phyloP scores from a whole-genome alignment of 2,329 filamentous ascomycete species.

The Zasmidium citrigriseum region DNA sequence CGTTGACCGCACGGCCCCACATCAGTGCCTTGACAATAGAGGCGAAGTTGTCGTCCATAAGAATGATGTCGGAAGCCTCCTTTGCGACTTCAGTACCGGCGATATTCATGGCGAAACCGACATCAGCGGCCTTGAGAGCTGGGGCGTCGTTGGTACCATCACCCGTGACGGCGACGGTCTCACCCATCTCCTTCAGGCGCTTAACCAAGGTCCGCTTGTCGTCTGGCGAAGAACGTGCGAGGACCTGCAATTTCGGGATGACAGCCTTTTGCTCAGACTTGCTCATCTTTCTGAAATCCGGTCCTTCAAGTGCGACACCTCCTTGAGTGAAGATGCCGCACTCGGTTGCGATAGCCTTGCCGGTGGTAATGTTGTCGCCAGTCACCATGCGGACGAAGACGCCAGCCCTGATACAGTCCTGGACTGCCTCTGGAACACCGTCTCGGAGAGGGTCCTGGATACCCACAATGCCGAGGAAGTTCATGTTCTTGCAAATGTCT shows the following conservation, averaged over 20 bases:
- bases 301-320: conserved; percentile 47
- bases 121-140: conserved; percentile 65
- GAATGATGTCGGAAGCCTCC: conserved; percentile 62
- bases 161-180: conserved; percentile 67
- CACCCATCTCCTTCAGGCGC: conserved; percentile 64
- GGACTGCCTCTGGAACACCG: conserved; percentile 68
- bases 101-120: conserved; percentile 69
- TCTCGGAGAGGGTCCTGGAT: conserved; percentile 73
- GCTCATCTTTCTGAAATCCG: conserved; percentile 46
- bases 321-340: conserved; percentile 63
- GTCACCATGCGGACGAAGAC: conserved; percentile 75
- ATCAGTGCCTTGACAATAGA: conserved; percentile 64
- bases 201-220: conserved; percentile 68
- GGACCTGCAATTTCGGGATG: conserved; percentile 65
- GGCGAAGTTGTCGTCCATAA: conserved; percentile 64
- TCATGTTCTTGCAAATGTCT: conserved; percentile 70
- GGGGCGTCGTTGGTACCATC: conserved; percentile 69
- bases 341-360: conserved; percentile 70
- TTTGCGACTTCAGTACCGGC: conserved; percentile 66
- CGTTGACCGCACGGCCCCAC: conserved; percentile 62
- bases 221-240: conserved; percentile 69
- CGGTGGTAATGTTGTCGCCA: conserved; percentile 71
- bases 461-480: conserved; percentile 70
- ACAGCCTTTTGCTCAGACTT: conserved; percentile 52
- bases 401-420: conserved; percentile 66